Percentiles rank a stretch among this genome's conserved stretches.
Conservation (phyloP, 768 basidiomycete species). For the Phanerochaete carnosa region DNA sequence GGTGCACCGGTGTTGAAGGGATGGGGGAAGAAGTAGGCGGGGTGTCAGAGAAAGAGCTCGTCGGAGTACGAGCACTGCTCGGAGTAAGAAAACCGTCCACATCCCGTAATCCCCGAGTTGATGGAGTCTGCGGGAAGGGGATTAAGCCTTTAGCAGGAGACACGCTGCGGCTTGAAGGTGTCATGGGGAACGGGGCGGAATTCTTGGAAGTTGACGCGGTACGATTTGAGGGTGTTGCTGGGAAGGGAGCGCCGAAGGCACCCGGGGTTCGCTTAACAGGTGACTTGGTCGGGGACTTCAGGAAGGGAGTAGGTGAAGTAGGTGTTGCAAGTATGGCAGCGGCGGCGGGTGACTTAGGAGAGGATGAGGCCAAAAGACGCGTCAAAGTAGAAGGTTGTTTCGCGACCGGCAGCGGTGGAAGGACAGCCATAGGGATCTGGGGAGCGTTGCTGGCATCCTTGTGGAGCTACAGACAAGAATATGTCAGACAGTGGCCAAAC, state of each 20-base stretch:
- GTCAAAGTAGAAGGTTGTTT: constrained; percentile 67
- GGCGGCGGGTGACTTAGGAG: constrained; percentile 51
- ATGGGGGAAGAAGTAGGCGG: constrained; percentile 39
- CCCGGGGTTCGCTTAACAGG: constrained; percentile 31
- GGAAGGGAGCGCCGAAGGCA: constrained; percentile 50
- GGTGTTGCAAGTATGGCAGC: constrained; percentile 29
- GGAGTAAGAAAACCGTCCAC: constrained; percentile 34
- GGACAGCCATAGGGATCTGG: constrained; percentile 57
- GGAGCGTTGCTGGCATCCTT: constrained; percentile 41
- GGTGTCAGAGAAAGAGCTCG: constrained; percentile 13
- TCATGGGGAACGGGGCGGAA: constrained; percentile 56
- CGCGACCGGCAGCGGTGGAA: constrained; percentile 54
- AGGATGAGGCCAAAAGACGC: constrained; percentile 66
- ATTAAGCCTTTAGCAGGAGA: neutral
- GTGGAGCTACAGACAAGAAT: constrained; percentile 47
- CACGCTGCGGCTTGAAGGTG: constrained; percentile 44
- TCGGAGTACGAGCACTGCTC: constrained; percentile 25
- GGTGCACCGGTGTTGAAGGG: constrained; percentile 67
- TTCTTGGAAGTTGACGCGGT: constrained; percentile 45
- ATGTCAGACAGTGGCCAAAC: constrained; percentile 10
- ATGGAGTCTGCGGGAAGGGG: neutral
- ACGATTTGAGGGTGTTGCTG: constrained; percentile 35
- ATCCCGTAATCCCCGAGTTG: neutral
- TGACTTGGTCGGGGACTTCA: constrained; percentile 27
- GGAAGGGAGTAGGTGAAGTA: constrained; percentile 26